Percentiles rank a stretch among this genome's conserved stretches.
phyloP scores from a whole-genome alignment of 768 basidiomycete genomes.

The Udeniomyces megalosporus region DNA sequence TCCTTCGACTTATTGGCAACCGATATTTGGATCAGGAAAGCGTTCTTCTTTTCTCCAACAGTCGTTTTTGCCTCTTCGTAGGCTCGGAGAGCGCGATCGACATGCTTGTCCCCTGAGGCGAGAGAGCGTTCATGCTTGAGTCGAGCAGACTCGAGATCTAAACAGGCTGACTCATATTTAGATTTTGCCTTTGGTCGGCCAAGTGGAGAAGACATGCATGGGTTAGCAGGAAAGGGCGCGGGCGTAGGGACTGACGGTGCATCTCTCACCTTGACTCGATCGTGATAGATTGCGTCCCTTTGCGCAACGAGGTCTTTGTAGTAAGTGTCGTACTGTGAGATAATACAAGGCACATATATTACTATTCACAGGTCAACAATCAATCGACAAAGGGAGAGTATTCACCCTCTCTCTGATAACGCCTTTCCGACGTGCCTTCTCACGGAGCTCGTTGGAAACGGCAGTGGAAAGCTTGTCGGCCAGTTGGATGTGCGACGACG shows the following conservation, averaged over 20 bases:
- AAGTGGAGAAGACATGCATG: not conserved
- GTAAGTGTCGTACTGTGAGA: not conserved
- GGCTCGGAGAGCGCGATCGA: conserved; percentile 35
- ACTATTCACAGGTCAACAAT: too few relatives aligned
- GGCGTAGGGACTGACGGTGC: too few relatives aligned
- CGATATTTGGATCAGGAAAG: not conserved
- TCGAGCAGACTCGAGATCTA: conserved; percentile 7
- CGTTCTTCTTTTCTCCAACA: conserved; percentile 9
- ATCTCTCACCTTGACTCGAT: conserved; percentile 2
- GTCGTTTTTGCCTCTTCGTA: not conserved
- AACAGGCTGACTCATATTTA: conserved; percentile 11
- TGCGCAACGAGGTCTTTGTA: conserved; percentile 6
- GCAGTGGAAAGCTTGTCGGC: conserved; percentile 46
- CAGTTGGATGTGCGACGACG: conserved; percentile 52
- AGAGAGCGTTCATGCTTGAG: conserved; percentile 5
- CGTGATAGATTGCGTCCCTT: conserved; percentile 1
- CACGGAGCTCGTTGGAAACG: conserved; percentile 48
- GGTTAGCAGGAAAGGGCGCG: not conserved
- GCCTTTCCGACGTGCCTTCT: conserved; percentile 46
- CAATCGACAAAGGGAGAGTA: not conserved
- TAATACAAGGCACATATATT: too few relatives aligned
- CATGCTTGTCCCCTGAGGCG: conserved; percentile 28
- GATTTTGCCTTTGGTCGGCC: not conserved
- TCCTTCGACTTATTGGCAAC: conserved; percentile 53
- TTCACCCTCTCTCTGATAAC: conserved; percentile 30